These are phyloP conservation scores for Claviceps maximensis DNA, from an alignment of 2,329 filamentous ascomycete genomes.

Conservation along the genomic window DNA sequence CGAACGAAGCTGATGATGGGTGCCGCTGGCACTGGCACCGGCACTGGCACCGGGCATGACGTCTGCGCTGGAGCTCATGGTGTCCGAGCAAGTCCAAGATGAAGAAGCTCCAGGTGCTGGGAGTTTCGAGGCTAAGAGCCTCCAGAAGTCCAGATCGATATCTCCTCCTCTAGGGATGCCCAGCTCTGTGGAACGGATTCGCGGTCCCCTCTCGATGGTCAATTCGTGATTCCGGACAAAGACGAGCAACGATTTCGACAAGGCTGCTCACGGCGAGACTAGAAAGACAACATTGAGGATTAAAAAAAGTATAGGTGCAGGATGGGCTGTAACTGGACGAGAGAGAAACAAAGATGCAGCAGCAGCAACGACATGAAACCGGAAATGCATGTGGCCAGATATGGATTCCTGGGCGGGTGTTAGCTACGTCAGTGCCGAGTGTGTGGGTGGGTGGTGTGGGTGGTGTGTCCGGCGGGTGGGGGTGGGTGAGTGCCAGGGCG, in stretches of 20 bases:
- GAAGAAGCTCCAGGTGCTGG: not conserved
- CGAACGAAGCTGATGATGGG: constrained; percentile 33
- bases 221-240: no score
- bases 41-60: constrained; percentile 9
- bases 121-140: no score
- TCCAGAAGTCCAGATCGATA: no score
- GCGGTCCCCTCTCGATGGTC: no score
- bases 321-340: no score
- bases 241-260: no score
- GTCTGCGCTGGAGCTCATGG: constrained; percentile 18
- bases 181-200: no score
- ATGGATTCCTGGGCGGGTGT: not conserved
- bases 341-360: no score
- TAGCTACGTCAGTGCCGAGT: not conserved
- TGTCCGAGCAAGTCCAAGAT: not conserved
- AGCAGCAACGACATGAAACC: no score
- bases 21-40: constrained; percentile 8
- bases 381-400: not conserved
- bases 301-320: not conserved
- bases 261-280: not conserved
- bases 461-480: no score
- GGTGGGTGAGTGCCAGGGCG: no score
- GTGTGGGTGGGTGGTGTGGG: not conserved
- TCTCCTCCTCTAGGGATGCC: no score
- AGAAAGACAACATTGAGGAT: not conserved